These are phyloP conservation scores for Eucalyptus globulus DNA, from an alignment of 345 rosid genomes.

Conservation along the genomic window DNA sequence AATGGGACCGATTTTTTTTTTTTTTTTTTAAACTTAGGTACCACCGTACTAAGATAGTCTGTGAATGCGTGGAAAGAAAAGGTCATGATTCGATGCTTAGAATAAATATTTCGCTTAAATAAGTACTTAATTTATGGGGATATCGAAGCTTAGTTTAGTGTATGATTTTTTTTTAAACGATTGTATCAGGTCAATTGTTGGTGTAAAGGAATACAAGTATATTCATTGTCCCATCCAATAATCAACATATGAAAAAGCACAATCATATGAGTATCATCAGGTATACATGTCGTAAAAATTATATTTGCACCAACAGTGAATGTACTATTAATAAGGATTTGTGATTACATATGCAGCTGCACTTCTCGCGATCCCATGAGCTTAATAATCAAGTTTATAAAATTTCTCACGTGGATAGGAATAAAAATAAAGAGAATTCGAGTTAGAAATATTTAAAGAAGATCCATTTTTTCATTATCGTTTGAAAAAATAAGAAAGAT, in stretches of 20 bases:
- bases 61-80: not conserved
- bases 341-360: not conserved
- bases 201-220: not conserved
- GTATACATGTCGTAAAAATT: not conserved
- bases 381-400: not conserved
- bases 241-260: not conserved
- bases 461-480: accelerated
- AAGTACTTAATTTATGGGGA: not conserved
- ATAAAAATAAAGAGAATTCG: too few relatives aligned
- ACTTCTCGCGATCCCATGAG: not conserved
- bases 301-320: not conserved
- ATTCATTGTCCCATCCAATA: not conserved
- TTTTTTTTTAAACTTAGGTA: not conserved
- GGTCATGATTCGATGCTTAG: not conserved
- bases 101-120: not conserved
- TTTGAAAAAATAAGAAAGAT: too few relatives aligned
- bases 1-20: too few relatives aligned
- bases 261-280: accelerated
- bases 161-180: not conserved
- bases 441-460: too few relatives aligned
- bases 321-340: not conserved
- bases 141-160: not conserved
- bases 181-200: not conserved
- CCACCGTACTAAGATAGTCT: not conserved
- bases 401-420: too few relatives aligned